These are phyloP conservation scores for Aphanomyces stellatus DNA, from an alignment of 352 stramenopile species.

Conservation along the genomic window DNA sequence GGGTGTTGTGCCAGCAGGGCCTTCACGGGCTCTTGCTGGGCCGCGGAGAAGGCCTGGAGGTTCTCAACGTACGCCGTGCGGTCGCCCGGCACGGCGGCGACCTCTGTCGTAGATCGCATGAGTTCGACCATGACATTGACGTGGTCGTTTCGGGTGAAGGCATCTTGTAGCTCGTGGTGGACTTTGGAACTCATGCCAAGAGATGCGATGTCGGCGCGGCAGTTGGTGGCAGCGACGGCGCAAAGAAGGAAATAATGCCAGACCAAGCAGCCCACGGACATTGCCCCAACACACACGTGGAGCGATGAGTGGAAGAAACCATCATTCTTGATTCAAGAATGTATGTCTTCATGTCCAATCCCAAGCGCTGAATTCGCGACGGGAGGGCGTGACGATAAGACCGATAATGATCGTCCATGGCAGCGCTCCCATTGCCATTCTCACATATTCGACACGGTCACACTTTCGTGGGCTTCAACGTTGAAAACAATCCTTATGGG, in stretches of 20 bases:
- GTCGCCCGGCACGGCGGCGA: slow-evolving; percentile 24
- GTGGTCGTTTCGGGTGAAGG: slow-evolving; percentile 25
- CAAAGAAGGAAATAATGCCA: not conserved
- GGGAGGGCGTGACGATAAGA: too few relatives aligned
- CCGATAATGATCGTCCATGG: too few relatives aligned
- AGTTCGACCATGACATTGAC: slow-evolving; percentile 53
- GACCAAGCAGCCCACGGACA: too few relatives aligned
- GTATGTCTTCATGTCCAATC: too few relatives aligned
- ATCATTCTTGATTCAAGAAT: too few relatives aligned
- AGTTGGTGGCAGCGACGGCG: not conserved
- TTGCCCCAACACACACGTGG: too few relatives aligned
- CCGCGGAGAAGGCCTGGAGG: slow-evolving; percentile 42
- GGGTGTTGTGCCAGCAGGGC: slow-evolving; percentile 29
- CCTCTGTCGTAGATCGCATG: slow-evolving; percentile 22
- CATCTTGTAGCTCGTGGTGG: slow-evolving; percentile 23
- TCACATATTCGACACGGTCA: too few relatives aligned
- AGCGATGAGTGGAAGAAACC: too few relatives aligned
- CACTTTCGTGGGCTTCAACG: too few relatives aligned
- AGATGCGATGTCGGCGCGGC: not conserved
- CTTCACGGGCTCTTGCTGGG: slow-evolving; percentile 35
- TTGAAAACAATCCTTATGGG: too few relatives aligned
- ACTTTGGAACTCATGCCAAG: slow-evolving; percentile 29
- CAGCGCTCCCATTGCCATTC: too few relatives aligned
- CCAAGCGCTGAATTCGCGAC: too few relatives aligned
- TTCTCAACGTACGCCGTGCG: slow-evolving; percentile 37